Base-by-base conservation (phyloP, 495 filamentous ascomycete genomes). In the Hypoxylon crocopeplum region DNA sequence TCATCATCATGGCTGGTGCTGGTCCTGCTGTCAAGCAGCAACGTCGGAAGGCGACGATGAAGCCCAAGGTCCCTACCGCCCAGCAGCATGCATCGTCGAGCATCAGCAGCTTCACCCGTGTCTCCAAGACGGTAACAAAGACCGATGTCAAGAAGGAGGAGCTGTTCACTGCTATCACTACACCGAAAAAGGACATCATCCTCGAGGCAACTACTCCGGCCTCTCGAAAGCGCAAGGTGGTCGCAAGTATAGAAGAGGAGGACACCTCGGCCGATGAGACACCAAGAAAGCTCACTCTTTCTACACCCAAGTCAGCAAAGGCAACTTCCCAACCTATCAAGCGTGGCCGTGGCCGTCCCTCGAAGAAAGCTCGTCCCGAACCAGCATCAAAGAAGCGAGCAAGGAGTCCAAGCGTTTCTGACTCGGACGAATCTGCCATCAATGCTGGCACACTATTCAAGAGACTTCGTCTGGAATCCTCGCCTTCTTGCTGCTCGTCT, bases 391-490 rank as follows among this genome's bases (percentile, higher is more conserved):
- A 27, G 16, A 70, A 70, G 48, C 61, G 68, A 48, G 55, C 44
- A 15, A 53, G 68, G 24, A 70, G 65, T 25, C 52, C 68, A 5
- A 70, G 61, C 33, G 30, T 53, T 29, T 68, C 68, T 0, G 68
- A 70, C 27, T 70, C 68, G 11, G 68, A 70, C 11, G 65, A 50
- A 24, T 68, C 68, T 10, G 40, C 49, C 11, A 49, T 63, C 15
- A 55, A 60, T 25, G 21, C 75, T 12, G 72, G 71, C 34, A 45
- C 40, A 13, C 66, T 79, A 7, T 61, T 78, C 42, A 72, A 76
- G 64, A 74, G 66, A 24, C 67, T 79, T 2, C 72, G 72, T 36
- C 53, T 78, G 16, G 71, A 74, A 15, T 72, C 72, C 15, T 74
- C 75, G 0, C 72, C 75, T 17, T 66, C 62, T 15, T 38, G 70